Percentiles rank a stretch among this genome's conserved stretches.
These are phyloP conservation scores for Acacia confusa DNA, from an alignment of 306 rosid species.

Conservation along the genomic window DNA sequence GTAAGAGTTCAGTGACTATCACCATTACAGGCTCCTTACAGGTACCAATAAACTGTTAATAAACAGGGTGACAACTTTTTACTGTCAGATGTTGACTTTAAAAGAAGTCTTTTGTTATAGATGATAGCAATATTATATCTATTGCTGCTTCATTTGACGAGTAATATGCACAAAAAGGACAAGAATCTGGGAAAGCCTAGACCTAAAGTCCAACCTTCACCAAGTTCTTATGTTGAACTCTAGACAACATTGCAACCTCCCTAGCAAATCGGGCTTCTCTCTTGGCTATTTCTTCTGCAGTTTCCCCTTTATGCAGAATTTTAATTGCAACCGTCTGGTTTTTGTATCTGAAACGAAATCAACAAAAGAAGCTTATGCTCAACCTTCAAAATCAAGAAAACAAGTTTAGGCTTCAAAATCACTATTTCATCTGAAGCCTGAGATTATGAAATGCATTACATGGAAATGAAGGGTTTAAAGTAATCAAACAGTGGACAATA, in stretches of 20 bases:
- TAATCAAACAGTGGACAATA: slow-evolving; percentile 26
- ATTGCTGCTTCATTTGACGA: slow-evolving; percentile 24
- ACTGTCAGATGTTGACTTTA: slow-evolving; percentile 31
- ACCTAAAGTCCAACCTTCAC: slow-evolving; percentile 67
- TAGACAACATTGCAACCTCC: slow-evolving; percentile 88
- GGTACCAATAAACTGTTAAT: slow-evolving; percentile 83
- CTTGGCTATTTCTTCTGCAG: slow-evolving; percentile 70
- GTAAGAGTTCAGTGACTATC: slow-evolving; percentile 86
- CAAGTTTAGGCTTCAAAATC: not conserved
- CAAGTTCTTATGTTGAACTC: slow-evolving; percentile 92
- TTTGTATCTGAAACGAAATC: slow-evolving; percentile 61
- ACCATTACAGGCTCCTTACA: slow-evolving; percentile 96
- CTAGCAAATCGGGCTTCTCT: slow-evolving; percentile 80
- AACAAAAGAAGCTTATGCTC: slow-evolving; percentile 14
- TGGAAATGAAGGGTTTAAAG: not conserved
- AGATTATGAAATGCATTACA: slow-evolving; percentile 8
- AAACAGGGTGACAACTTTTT: slow-evolving; percentile 36
- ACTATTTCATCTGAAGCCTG: slow-evolving; percentile 10
- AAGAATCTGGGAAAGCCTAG: slow-evolving; percentile 27
- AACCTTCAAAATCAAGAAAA: no score
- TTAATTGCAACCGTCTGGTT: slow-evolving; percentile 86
- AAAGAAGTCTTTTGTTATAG: slow-evolving; percentile 8
- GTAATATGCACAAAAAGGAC: slow-evolving; percentile 18
- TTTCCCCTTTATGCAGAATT: slow-evolving; percentile 80
- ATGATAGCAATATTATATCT: not conserved